These are phyloP conservation scores for Incumbomyces delicatus DNA, from an alignment of 2,329 filamentous ascomycete genomes.

Conservation along the genomic window DNA sequence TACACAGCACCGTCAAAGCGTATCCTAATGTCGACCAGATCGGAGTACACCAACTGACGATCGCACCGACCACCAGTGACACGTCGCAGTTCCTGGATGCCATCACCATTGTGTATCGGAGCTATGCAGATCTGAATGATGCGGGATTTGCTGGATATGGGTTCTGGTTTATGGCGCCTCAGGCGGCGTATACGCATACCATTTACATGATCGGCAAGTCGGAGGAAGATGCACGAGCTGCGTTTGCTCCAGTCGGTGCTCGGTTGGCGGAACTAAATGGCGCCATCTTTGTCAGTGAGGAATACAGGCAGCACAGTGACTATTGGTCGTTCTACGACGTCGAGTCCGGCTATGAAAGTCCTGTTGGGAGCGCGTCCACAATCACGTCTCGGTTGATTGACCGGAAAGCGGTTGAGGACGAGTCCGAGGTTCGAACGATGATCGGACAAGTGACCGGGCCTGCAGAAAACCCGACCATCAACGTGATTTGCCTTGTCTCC, in stretches of 20 bases:
- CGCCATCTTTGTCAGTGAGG: conserved; percentile 22
- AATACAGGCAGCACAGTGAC: conserved; percentile 18
- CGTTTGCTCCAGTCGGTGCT: conserved; percentile 14
- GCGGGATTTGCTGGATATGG: conserved; percentile 25
- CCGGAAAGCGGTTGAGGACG: too few species aligned
- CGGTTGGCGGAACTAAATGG: conserved; percentile 11
- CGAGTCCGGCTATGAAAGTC: conserved; percentile 21
- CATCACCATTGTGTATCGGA: conserved; percentile 20
- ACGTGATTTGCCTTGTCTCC: conserved; percentile 24
- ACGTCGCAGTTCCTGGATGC: conserved; percentile 19
- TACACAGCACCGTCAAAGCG: conserved; percentile 34
- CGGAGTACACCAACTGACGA: conserved; percentile 22
- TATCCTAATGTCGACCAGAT: conserved; percentile 29
- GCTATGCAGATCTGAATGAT: conserved; percentile 22
- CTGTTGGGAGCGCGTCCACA: conserved; percentile 16
- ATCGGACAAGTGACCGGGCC: too few species aligned
- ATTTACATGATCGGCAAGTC: conserved; percentile 21
- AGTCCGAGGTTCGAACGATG: too few species aligned
- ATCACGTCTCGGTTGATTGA: not conserved
- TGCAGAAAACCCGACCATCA: not conserved
- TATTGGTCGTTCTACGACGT: conserved; percentile 23
- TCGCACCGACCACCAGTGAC: conserved; percentile 18
- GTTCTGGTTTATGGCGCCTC: conserved; percentile 23
- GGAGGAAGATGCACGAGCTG: conserved; percentile 11
- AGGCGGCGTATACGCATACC: conserved; percentile 22